Conservation (phyloP, 768 basidiomycete genomes). For the Lentinus tigrinus region DNA sequence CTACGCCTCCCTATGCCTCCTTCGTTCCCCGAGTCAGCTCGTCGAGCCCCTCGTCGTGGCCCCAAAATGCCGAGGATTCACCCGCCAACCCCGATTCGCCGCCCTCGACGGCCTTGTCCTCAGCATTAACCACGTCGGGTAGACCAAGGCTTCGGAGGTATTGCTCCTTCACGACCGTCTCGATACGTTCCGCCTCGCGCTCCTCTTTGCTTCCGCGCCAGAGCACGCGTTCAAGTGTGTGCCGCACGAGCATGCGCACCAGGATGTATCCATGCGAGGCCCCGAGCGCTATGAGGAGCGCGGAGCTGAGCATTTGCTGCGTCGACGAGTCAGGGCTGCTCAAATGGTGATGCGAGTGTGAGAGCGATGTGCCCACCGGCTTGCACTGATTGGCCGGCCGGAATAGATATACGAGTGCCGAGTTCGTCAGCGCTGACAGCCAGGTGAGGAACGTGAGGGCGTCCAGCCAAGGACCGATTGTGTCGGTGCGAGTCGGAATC, state of each 20-base stretch:
- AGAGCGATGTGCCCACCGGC: slow-evolving; percentile 27
- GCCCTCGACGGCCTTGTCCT: slow-evolving; percentile 17
- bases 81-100: slow-evolving; percentile 21
- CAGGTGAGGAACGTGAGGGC: slow-evolving; percentile 85
- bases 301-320: slow-evolving; percentile 28
- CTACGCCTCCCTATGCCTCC: slow-evolving; percentile 39
- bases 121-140: slow-evolving; percentile 24
- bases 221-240: slow-evolving; percentile 68
- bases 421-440: slow-evolving; percentile 85
- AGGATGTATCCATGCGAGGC: slow-evolving; percentile 88
- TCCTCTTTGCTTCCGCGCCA: slow-evolving; percentile 78
- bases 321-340: slow-evolving; percentile 10
- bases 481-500: slow-evolving; percentile 82
- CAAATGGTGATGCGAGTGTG: slow-evolving; percentile 22
- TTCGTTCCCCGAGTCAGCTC: slow-evolving; percentile 70
- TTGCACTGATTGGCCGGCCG: slow-evolving; percentile 41
- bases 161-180: slow-evolving; percentile 50
- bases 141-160: slow-evolving; percentile 35
- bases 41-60: slow-evolving; percentile 68
- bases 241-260: slow-evolving; percentile 58
- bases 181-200: slow-evolving; percentile 51
- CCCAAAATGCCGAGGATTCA: slow-evolving; percentile 53
- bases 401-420: slow-evolving; percentile 91
- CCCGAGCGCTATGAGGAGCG: slow-evolving; percentile 59
- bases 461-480: slow-evolving; percentile 94